Evolutionary conservation across 495 filamentous ascomycete species (phyloP), one percentile per base, ranked within the genome.

Genomic region (Antarctomyces pellizariae): DNA sequence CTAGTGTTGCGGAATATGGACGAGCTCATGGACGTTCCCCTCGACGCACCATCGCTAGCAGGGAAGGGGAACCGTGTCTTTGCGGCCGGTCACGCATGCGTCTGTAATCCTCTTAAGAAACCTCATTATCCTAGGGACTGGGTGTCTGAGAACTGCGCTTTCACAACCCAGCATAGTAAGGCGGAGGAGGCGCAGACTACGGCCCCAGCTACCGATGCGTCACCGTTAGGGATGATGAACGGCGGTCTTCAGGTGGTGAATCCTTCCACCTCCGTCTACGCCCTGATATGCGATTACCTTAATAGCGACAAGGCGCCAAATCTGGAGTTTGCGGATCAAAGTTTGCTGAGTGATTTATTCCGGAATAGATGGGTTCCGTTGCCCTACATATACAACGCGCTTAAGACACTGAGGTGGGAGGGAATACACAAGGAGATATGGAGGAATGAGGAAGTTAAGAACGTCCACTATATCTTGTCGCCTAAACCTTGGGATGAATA

Each of bases 401-500:
- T 86, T 22, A 83, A 82, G 53, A 78, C 78, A 10, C 35, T 82
- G 44, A 56, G 75, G 19, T 62, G 62, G 63, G 41, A 57, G 20
- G 61, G 56, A 4, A 71, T 79, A 28, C 78, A 89, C 35, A 48
- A 53, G 23, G 40, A 54, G 19, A 76, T 84, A 29, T 86, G 78
- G 77, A 48, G 59, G 16, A 78, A 86, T 42, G 64, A 67, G 8
- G 37, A 57, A 32, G 72, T 86, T 10, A 79, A 75, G 57, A 77
- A 76, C 43, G 42, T 83, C 10, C 78, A 86, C 43, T 83, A 75
- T 38, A 71, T 89, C 13, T 41, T 86, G n/a, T 56, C 51, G 16
- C 73, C 71, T 14, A 86, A 89, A 46, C 78, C 78, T 13, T 84
- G 78, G 77, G 67, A 82, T 39, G 63, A 75, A 45, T 44, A 48